Evolutionary conservation across 352 stramenopile genomes (phyloP).

Genomic region (Phytophthora syringae): DNA sequence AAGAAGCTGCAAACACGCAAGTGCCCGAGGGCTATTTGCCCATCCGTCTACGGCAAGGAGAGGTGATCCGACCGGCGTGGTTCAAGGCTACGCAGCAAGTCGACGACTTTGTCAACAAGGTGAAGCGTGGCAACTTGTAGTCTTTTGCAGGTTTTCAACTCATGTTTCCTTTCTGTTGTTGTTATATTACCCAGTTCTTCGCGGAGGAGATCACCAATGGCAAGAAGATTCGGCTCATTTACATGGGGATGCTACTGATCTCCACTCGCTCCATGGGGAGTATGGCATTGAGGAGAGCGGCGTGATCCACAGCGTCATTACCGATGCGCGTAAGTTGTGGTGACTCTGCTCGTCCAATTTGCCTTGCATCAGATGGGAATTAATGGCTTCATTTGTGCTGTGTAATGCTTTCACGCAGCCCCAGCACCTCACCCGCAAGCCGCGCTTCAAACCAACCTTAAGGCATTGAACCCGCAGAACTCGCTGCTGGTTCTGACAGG

Average conservation of each 20-base stretch:
- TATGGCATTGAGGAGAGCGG: slow-evolving; percentile 80
- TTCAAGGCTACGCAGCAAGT: slow-evolving; percentile 75
- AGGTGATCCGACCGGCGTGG: slow-evolving; percentile 58
- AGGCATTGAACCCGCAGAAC: slow-evolving; percentile 64
- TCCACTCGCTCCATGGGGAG: slow-evolving; percentile 67
- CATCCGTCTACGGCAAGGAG: slow-evolving; percentile 66
- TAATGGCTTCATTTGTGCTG: slow-evolving; percentile 17
- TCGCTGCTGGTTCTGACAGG: slow-evolving; percentile 70
- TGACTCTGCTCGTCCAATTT: slow-evolving; percentile 6
- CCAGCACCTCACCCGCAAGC: slow-evolving; percentile 50
- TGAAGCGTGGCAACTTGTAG: no score
- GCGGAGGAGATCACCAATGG: slow-evolving; percentile 49
- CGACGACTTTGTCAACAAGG: slow-evolving; percentile 64
- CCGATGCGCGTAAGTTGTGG: slow-evolving; percentile 61
- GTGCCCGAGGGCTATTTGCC: slow-evolving; percentile 56
- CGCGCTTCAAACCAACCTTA: slow-evolving; percentile 49
- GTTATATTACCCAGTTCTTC: slow-evolving; percentile 71
- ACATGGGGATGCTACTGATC: slow-evolving; percentile 84
- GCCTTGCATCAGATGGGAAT: slow-evolving; percentile 15
- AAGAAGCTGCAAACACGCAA: neutral
- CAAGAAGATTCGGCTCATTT: slow-evolving; percentile 80
- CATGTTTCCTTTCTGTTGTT: slow-evolving; percentile 4
- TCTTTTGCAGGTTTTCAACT: neutral
- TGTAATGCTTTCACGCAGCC: slow-evolving; percentile 39
- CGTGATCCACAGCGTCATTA: slow-evolving; percentile 82